A percentile compares a stretch with the other conserved stretches of the same genome.
phyloP scores from a whole-genome alignment of 805 yeast genomes.

The Lipomyces yamanashiensis region DNA sequence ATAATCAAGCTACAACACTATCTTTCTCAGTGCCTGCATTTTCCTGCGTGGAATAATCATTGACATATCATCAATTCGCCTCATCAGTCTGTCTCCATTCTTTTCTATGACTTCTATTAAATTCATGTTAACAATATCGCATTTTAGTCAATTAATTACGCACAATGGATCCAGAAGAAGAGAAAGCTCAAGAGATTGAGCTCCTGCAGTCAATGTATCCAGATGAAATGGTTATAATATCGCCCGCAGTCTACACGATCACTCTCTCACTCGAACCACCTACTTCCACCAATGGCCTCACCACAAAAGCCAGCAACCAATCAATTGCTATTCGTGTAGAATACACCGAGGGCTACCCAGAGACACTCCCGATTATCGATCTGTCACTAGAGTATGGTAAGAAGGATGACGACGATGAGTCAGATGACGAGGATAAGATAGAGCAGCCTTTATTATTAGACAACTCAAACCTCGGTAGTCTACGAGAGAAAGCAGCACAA shows the following conservation, averaged over 20 bases:
- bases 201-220: slow-evolving; percentile 91
- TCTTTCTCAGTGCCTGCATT: no score
- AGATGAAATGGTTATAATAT: slow-evolving; percentile 67
- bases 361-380: slow-evolving; percentile 66
- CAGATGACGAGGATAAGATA: slow-evolving; percentile 55
- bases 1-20: no score
- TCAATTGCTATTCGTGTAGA: slow-evolving; percentile 59
- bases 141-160: background rate
- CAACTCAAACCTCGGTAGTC: slow-evolving; percentile 39
- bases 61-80: no score
- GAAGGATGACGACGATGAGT: slow-evolving; percentile 52
- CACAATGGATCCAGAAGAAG: slow-evolving; percentile 75
- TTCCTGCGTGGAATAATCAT: no score
- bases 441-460: slow-evolving; percentile 43
- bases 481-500: slow-evolving; percentile 40
- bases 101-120: no score
- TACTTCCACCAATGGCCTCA: slow-evolving; percentile 42
- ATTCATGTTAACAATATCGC: no score
- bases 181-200: slow-evolving; percentile 87
- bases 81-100: no score
- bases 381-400: slow-evolving; percentile 45
- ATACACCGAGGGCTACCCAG: slow-evolving; percentile 83
- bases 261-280: slow-evolving; percentile 69
- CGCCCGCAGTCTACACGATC: slow-evolving; percentile 59
- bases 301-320: slow-evolving; percentile 48